Conservation (phyloP, 257 asterid species). For the Apocynum venetum region DNA sequence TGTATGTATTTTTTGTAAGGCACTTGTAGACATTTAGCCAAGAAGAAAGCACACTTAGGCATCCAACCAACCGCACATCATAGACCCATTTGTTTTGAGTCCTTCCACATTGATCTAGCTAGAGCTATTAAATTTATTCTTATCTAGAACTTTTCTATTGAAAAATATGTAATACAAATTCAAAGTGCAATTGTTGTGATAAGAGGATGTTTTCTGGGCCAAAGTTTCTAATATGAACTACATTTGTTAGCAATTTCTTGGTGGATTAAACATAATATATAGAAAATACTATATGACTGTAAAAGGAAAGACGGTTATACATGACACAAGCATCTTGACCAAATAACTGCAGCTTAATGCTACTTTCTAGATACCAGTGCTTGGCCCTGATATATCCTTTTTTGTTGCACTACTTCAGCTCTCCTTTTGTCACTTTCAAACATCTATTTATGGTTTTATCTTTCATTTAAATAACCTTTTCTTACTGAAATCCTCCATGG, state of each 20-base stretch:
- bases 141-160: neutral
- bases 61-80: neutral
- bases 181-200: neutral
- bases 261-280: neutral
- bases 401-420: neutral
- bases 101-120: neutral
- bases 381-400: neutral
- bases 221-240: neutral
- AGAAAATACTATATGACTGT: neutral
- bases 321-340: neutral
- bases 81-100: neutral
- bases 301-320: neutral
- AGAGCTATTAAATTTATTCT: neutral
- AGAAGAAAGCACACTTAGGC: neutral
- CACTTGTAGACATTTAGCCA: neutral
- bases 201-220: neutral
- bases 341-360: neutral
- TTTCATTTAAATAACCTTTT: neutral
- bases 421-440: neutral
- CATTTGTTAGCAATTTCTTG: neutral
- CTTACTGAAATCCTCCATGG: slow-evolving; percentile 14
- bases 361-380: neutral
- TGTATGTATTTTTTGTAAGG: neutral
- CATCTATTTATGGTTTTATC: neutral
- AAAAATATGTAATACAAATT: neutral